These are phyloP conservation scores for Apiotrichum akiyoshidainum DNA, from an alignment of 1,284 basidiomycete genomes.

Conservation along the genomic window DNA sequence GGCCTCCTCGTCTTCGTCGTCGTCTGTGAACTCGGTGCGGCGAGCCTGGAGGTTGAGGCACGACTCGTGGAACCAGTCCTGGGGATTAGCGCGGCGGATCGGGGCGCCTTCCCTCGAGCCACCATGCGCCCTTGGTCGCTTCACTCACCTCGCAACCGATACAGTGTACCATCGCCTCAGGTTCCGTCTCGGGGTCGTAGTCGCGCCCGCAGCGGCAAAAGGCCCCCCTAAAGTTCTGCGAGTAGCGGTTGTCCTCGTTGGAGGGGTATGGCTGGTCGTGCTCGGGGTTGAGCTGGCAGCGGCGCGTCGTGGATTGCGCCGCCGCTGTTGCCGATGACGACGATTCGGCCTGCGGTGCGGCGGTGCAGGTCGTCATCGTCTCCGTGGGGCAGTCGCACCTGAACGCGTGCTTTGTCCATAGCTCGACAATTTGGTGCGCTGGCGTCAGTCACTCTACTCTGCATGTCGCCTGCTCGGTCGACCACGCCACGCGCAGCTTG, in stretches of 20 bases:
- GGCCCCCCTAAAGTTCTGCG: conserved; percentile 40
- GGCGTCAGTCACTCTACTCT: conserved; percentile 16
- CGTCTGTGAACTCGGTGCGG: conserved; percentile 13
- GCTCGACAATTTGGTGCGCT: conserved; percentile 49
- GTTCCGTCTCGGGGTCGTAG: conserved; percentile 49
- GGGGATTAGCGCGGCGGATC: conserved; percentile 4
- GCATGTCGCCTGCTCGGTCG: no score
- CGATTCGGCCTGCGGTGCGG: neutral
- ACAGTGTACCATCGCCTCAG: conserved; percentile 49
- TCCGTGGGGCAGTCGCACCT: conserved; percentile 50
- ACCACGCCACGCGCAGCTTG: no score
- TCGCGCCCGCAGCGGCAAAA: conserved; percentile 49
- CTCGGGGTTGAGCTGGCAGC: conserved; percentile 37
- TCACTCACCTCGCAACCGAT: conserved; percentile 48
- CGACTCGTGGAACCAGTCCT: conserved; percentile 49
- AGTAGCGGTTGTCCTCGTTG: conserved; percentile 42
- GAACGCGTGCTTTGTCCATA: conserved; percentile 46
- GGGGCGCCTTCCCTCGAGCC: no score
- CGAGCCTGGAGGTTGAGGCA: conserved; percentile 39
- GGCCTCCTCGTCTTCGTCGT: conserved; percentile 42
- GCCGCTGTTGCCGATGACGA: neutral
- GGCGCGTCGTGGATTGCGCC: conserved; percentile 1
- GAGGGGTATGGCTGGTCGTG: conserved; percentile 31
- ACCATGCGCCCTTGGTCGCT: no score
- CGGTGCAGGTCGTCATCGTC: conserved; percentile 15